Evolutionary conservation across 73 alveolate species (phyloP), one percentile per base, ranked within the genome.

Genomic region (Stentor roeselii): DNA sequence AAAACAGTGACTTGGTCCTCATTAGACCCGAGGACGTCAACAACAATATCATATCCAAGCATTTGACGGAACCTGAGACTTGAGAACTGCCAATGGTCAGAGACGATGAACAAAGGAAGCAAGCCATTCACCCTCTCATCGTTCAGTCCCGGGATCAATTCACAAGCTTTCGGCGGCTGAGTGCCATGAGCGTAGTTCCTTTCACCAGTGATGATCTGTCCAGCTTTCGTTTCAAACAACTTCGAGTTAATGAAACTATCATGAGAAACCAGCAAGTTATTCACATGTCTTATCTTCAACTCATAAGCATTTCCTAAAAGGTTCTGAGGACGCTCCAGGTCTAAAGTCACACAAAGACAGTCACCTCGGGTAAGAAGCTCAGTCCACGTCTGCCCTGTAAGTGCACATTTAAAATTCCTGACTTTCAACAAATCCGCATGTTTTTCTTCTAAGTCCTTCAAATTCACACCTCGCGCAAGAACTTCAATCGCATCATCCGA

Each of bases 171-270:
- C 34, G 80, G 80, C 0, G 80, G n/a, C 34, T 15, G 50, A 27
- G n/a, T 21, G 37, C 80, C 80, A 67, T 67, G 80, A n/a, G n/a
- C 41, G 34, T 67, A 67, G 80, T 40, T 67, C 34, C 80, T n/a
- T 27, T 21, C 41, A 2, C 80, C 80, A 27, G 21, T 36, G 11
- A 67, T 67, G 37, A 67, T 21, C 41, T 67, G 80, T 1, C 80
- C 80, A 27, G 80, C 80, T 67, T 67, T 67, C 34, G 80, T 67
- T 2, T 67, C 80, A 40, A 67, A 67, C 14, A 67, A 34, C 34
- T 21, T 21, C 21, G 80, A 67, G 41, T 67, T 32, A 21, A 67
- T 36, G 42, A 67, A 67, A 67, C 27, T 67, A 67, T 67, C 80
- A 67, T 67, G 80, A 40, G 80, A 67, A 27, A 67, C 37, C 14